A percentile compares a stretch with the other conserved stretches of the same genome.
Conservation (phyloP, 345 rosid species). For the Odontarrhena argentea region DNA sequence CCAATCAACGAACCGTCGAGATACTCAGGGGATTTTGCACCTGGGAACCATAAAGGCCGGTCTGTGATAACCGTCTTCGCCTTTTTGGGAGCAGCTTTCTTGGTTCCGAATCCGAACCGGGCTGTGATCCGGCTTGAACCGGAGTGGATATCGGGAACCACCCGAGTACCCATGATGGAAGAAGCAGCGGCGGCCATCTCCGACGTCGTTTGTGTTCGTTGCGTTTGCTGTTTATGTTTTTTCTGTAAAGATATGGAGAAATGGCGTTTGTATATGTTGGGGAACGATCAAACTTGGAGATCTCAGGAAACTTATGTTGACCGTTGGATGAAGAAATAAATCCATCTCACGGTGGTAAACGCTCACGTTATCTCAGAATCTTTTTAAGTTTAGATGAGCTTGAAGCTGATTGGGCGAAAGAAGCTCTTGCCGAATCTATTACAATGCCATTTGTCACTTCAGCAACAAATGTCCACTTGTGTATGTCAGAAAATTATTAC, state of each 20-base stretch:
- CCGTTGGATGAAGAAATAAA: slow-evolving; percentile 32
- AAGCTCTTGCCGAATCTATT: slow-evolving; percentile 23
- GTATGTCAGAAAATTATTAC: background rate
- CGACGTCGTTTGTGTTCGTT: background rate
- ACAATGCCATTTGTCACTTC: slow-evolving; percentile 34
- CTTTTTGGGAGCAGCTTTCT: slow-evolving; percentile 38
- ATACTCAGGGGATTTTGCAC: slow-evolving; percentile 65
- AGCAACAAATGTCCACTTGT: slow-evolving; percentile 20
- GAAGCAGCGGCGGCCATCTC: slow-evolving; percentile 44
- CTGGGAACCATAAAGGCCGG: slow-evolving; percentile 70
- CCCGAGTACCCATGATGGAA: slow-evolving; percentile 54
- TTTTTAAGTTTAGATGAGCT: slow-evolving; percentile 20
- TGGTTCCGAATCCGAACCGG: slow-evolving; percentile 49
- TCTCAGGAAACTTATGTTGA: slow-evolving; percentile 14
- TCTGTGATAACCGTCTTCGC: slow-evolving; percentile 34
- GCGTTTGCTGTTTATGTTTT: slow-evolving; percentile 12
- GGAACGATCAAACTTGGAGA: slow-evolving; percentile 26
- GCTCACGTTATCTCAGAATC: slow-evolving; percentile 26
- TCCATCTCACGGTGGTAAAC: slow-evolving; percentile 40
- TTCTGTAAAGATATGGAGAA: background rate
- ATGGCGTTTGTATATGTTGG: slow-evolving; percentile 27
- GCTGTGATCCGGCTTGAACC: slow-evolving; percentile 51
- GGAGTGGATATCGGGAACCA: slow-evolving; percentile 33
- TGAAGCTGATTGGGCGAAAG: slow-evolving; percentile 36
- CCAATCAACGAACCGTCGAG: slow-evolving; percentile 71